Evolutionary conservation across 1,139 yeast species (phyloP), one percentile per base, ranked within the genome.

Genomic region (Blastobotrys petasosporus): DNA sequence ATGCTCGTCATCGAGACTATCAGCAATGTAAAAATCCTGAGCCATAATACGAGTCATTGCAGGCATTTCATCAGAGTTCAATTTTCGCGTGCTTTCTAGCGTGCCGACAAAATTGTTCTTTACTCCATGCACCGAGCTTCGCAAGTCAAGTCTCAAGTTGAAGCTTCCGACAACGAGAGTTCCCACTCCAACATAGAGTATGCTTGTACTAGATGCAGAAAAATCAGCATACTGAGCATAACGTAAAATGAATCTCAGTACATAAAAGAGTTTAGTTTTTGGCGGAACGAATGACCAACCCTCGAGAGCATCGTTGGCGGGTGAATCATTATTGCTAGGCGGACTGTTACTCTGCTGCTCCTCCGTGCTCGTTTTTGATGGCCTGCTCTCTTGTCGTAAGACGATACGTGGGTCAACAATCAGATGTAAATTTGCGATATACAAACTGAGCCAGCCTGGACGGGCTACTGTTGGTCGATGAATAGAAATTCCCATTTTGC

Each of bases 391-490:
- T 1, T 58, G 58, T 30, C 53, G 54, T 15, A 56, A 37, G n/a
- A 55, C 54, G n/a, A 52, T 53, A 25, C 51, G 54, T 8, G 67
- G 58, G 35, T 64, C 67, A 23, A 64, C 41, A 4, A 54, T 48
- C 28, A 66, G 46, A 33, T 65, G 67, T 20, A 63, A 48, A 33
- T 61, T 61, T 13, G 56, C 46, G 33, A 66, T 50, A 17, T 55
- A 48, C 25, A 67, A 46, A 33, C 62, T 56, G 39, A 66, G 34
- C 63, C 68, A 65, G 1, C 70, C 69, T 1, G 73, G 73, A 12
- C 66, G 51, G 3, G 72, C 67, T 25, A 69, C 64, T 2, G 69
- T 66, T 2, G 74, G 72, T 1, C 72, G 59, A 47, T 68, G 73
- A 9, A 69, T 51, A 4, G 61, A 48, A 3, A 69, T 35, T 8